phyloP scores from a whole-genome alignment of 2,329 filamentous ascomycete species.

The Pyricularia grisea region DNA sequence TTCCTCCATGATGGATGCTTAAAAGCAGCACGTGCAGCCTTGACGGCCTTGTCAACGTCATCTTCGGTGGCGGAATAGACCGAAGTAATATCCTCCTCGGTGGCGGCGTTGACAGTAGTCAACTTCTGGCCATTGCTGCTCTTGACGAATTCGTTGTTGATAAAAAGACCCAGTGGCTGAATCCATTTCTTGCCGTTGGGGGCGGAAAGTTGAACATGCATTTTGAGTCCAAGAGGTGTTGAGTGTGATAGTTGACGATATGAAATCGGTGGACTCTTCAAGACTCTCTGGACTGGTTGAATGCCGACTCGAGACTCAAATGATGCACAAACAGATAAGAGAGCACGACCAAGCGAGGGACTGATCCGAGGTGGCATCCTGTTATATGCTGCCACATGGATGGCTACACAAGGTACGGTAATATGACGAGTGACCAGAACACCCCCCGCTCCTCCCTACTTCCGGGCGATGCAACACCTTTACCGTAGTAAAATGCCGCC shows the following conservation, averaged over 20 bases:
- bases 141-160: constrained; percentile 72
- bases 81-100: constrained; percentile 58
- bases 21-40: constrained; percentile 60
- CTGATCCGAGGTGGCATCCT: not conserved
- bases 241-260: constrained; percentile 4
- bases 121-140: constrained; percentile 57
- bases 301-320: not conserved
- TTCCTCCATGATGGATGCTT: constrained; percentile 57
- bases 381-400: not conserved
- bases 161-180: constrained; percentile 71
- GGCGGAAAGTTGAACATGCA: constrained; percentile 54
- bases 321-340: not conserved
- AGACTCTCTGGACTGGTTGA: not conserved
- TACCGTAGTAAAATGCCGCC: not conserved
- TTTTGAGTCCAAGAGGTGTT: constrained; percentile 7
- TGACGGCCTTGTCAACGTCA: constrained; percentile 62
- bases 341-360: not conserved
- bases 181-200: constrained; percentile 66
- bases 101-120: constrained; percentile 59
- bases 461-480: not conserved
- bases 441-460: not conserved
- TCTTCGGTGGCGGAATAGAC: constrained; percentile 59
- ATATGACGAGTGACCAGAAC: not conserved
- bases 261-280: not conserved
- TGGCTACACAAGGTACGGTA: not conserved